Base-by-base conservation (phyloP, 352 stramenopile species). In the Phytophthora vignae region DNA sequence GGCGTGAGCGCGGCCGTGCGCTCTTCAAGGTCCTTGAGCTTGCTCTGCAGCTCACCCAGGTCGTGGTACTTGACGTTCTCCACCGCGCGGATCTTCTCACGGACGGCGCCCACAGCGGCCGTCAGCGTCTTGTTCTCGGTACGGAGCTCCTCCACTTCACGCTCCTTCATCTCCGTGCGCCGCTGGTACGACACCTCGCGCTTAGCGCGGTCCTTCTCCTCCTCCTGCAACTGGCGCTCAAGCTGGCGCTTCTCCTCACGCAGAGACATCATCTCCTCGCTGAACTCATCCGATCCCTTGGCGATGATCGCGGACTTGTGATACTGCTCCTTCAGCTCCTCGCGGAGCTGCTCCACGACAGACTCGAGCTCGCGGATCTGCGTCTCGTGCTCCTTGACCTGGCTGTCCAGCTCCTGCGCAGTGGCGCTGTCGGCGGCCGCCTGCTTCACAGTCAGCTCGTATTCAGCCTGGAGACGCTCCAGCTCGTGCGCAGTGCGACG, bases 311-410 rank as follows among this genome's bases (percentile, higher is more conserved):
- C 76, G 8, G 66, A 74, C 67, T 76, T 77, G 64, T 82, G 74
- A 63, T 88, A 83, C 36, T 85, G 64, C 46, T 87, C 64, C 69
- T 87, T 84, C 12, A 92, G 61, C 36, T 90, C 74, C n/a, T 56
- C 55, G 36, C 76, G 65, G 11, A 83, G 69, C 61, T 85, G 67
- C 15, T 76, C 67, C 10, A 82, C 76, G 29, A 85, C 67, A 19
- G 65, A 58, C 42, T 91, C 82, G 3, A 93, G 68, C 6, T 90
- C 73, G 14, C 76, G 44, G 22, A 90, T 79, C 29, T 91, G 78
- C 0, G 56, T 64, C n/a, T 64, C 71, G 58, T 83, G 78, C n/a
- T 70, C 68, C 54, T 83, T 79, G 8, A 79, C 71, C 56, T 88
- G 77, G 54, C 64, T 81, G 5, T 79, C 67, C 12, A 91, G 69